Evolutionary conservation across 1,284 basidiomycete genomes (phyloP).

Genomic region (Fomitopsis pinicola): DNA sequence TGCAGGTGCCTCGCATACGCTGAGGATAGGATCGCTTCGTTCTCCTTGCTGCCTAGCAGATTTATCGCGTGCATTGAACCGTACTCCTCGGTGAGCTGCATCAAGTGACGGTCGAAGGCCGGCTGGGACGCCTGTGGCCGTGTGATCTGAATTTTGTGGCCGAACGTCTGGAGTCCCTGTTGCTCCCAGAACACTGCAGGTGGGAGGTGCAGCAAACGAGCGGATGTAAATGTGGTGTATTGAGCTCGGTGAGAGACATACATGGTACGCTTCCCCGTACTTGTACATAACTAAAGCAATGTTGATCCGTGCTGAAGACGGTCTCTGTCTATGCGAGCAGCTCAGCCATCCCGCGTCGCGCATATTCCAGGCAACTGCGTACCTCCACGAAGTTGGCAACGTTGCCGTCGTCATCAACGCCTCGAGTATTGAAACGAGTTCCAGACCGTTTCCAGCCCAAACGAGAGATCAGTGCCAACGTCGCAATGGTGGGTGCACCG

Average conservation of each 20-base stretch:
- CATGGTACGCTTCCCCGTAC: slow-evolving; percentile 91
- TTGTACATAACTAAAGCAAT: slow-evolving; percentile 89
- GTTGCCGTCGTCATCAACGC: slow-evolving; percentile 97
- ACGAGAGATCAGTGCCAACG: slow-evolving; percentile 79
- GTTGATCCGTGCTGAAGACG: slow-evolving; percentile 79
- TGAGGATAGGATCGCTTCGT: slow-evolving; percentile 80
- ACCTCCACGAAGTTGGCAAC: slow-evolving; percentile 98
- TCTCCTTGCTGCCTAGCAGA: slow-evolving; percentile 86
- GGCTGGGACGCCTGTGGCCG: slow-evolving; percentile 95
- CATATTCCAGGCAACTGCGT: slow-evolving; percentile 13
- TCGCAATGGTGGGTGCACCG: slow-evolving; percentile 61
- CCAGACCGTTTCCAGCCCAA: slow-evolving; percentile 95
- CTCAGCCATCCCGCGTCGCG: not conserved
- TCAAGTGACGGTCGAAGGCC: slow-evolving; percentile 93
- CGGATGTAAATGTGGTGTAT: slow-evolving; percentile 11
- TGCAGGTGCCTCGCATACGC: slow-evolving; percentile 81
- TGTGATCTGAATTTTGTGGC: slow-evolving; percentile 88
- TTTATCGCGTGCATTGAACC: slow-evolving; percentile 82
- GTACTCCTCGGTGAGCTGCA: slow-evolving; percentile 82
- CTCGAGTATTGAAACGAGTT: slow-evolving; percentile 95
- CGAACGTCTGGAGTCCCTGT: slow-evolving; percentile 87
- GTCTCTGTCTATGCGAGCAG: slow-evolving; percentile 74
- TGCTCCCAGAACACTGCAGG: slow-evolving; percentile 94
- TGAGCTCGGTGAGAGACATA: slow-evolving; percentile 39
- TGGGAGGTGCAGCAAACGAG: slow-evolving; percentile 9